Conservation (phyloP, 148 eudicot species). For the Silene conica region DNA sequence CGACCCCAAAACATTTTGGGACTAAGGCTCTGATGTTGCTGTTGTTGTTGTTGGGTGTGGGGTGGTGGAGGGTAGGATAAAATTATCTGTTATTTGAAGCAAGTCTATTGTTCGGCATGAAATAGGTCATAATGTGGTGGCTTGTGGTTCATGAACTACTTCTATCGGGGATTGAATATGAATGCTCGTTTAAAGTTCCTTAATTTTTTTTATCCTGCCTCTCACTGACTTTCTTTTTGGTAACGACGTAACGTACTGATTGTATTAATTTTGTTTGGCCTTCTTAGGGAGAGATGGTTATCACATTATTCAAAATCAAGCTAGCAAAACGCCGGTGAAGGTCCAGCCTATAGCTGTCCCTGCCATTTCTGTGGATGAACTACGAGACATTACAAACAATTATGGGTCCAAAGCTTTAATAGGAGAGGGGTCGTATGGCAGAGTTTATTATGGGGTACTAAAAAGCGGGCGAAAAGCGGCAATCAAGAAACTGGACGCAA, state of each 20-base stretch:
- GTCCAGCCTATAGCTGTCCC: constrained; percentile 60
- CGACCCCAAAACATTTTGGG: too few species aligned
- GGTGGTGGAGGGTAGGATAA: too few species aligned
- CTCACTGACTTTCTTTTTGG: not conserved
- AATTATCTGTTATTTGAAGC: too few species aligned
- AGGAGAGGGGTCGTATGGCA: constrained; percentile 91
- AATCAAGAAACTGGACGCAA: constrained; percentile 75
- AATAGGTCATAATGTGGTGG: not conserved
- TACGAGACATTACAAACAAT: constrained; percentile 66
- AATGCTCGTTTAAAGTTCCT: not conserved
- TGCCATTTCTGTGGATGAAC: constrained; percentile 57
- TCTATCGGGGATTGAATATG: too few species aligned
- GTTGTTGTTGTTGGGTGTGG: too few species aligned
- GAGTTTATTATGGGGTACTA: constrained; percentile 65
- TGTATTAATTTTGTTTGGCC: not conserved
- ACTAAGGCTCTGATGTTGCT: too few species aligned
- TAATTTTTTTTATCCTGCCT: too few species aligned
- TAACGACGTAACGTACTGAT: not conserved
- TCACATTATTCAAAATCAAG: constrained; percentile 30
- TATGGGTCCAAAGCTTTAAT: constrained; percentile 76
- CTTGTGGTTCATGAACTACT: too few species aligned
- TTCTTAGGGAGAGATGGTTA: constrained; percentile 37
- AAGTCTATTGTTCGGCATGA: not conserved
- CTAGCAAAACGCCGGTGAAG: constrained; percentile 47
- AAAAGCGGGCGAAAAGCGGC: constrained; percentile 63